Evolutionary conservation across 352 stramenopile species (phyloP).

Genomic region (Pythium coloratum): DNA sequence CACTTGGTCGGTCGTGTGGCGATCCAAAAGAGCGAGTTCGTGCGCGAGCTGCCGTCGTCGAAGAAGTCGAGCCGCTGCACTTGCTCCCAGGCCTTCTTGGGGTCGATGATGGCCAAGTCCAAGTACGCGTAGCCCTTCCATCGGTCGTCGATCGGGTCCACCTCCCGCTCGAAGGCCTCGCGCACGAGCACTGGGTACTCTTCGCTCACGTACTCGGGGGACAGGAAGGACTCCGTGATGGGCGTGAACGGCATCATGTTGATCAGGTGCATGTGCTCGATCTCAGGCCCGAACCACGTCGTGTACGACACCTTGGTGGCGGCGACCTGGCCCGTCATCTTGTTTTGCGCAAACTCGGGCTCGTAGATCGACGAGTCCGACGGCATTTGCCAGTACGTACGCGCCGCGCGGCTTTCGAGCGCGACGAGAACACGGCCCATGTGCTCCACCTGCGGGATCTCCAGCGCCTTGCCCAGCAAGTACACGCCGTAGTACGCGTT

Average conservation of each 20-base stretch:
- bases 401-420: constrained; percentile 92
- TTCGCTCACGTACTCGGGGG: constrained; percentile 63
- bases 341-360: constrained; percentile 69
- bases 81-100: constrained; percentile 60
- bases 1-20: constrained; percentile 52
- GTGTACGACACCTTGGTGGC: constrained; percentile 83
- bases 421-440: constrained; percentile 91
- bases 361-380: constrained; percentile 63
- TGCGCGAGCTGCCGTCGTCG: constrained; percentile 85
- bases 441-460: constrained; percentile 70
- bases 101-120: constrained; percentile 82
- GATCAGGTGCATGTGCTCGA: constrained; percentile 89
- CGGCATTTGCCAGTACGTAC: constrained; percentile 97
- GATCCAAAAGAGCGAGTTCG: constrained; percentile 90
- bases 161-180: constrained; percentile 59
- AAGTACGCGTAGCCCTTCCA: constrained; percentile 88
- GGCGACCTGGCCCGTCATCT: constrained; percentile 83
- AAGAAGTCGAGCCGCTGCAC: constrained; percentile 74
- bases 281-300: constrained; percentile 84
- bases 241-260: constrained; percentile 93
- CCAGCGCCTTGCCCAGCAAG: constrained; percentile 83
- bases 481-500: constrained; percentile 98
- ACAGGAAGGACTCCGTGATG: constrained; percentile 75
- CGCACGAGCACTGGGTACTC: constrained; percentile 80
- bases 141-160: constrained; percentile 66